Conservation (phyloP, 1,284 basidiomycete species). For the Microbotryomycetes sp. region DNA sequence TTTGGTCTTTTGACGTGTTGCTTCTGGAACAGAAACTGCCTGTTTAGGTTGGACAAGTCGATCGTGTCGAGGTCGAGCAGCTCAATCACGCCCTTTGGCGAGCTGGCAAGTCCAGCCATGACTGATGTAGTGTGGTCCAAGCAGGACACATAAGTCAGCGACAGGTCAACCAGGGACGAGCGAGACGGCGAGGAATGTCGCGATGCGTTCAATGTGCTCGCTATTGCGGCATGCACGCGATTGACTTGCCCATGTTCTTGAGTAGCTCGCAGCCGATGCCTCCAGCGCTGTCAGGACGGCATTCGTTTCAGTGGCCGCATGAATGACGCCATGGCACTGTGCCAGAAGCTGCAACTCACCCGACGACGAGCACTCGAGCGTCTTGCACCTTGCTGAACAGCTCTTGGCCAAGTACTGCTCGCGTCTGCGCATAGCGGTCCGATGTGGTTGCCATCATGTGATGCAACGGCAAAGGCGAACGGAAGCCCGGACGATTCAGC, state of each 20-base stretch:
- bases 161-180: background rate
- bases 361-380: constrained; percentile 32
- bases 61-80: constrained; percentile 92
- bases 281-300: constrained; percentile 12
- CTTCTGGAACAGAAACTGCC: constrained; percentile 95
- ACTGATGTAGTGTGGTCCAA: constrained; percentile 25
- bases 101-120: constrained; percentile 30
- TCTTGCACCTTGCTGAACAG: constrained; percentile 28
- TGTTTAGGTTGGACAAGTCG: constrained; percentile 94
- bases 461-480: too few species aligned
- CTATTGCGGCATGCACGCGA: background rate
- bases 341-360: constrained; percentile 17
- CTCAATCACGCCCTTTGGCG: constrained; percentile 9
- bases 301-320: background rate
- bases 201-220: background rate
- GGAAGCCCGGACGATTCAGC: too few species aligned
- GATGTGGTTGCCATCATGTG: background rate
- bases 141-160: background rate
- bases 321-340: background rate
- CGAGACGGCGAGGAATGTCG: background rate
- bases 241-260: constrained; percentile 78
- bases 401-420: constrained; percentile 27
- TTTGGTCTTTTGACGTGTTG: constrained; percentile 97
- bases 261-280: constrained; percentile 90
- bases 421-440: constrained; percentile 25